phyloP scores from a whole-genome alignment of 2,329 filamentous ascomycete genomes.

The Aspergillus cejpii region DNA sequence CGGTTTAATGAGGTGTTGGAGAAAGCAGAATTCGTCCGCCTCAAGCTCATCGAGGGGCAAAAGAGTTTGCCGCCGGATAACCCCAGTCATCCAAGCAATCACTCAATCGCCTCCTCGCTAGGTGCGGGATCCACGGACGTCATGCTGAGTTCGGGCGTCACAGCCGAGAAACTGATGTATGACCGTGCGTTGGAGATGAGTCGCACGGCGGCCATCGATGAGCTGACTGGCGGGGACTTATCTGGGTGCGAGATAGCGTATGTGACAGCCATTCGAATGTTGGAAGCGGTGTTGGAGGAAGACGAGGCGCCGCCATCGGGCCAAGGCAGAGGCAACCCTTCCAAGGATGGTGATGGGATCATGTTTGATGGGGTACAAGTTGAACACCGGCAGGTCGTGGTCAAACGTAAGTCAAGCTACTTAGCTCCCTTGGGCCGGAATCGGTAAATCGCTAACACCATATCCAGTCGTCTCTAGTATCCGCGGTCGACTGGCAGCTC shows the following conservation, averaged over 20 bases:
- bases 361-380: constrained; percentile 41
- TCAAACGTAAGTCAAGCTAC: constrained; percentile 44
- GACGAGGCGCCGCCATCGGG: constrained; percentile 52
- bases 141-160: constrained; percentile 77
- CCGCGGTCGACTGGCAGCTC: constrained; percentile 41
- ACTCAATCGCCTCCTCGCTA: constrained; percentile 53
- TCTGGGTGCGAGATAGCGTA: constrained; percentile 87
- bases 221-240: constrained; percentile 86
- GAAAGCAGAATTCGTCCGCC: constrained; percentile 89
- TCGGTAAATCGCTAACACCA: constrained; percentile 18
- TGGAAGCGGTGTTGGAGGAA: constrained; percentile 86
- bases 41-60: constrained; percentile 81
- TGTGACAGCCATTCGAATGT: constrained; percentile 84
- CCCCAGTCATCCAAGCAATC: constrained; percentile 76
- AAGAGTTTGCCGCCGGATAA: constrained; percentile 76
- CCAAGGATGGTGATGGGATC: constrained; percentile 31
- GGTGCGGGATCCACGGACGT: constrained; percentile 65
- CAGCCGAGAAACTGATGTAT: constrained; percentile 96
- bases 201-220: constrained; percentile 84
- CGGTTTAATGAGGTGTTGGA: constrained; percentile 97
- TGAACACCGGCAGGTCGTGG: constrained; percentile 45
- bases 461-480: constrained; percentile 45
- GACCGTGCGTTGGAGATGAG: constrained; percentile 97
- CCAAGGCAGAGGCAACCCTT: constrained; percentile 21
- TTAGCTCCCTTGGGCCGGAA: background rate